Evolutionary conservation across 148 eudicot genomes (phyloP), one percentile per base, ranked within the genome.

Genomic region (Salicornia ramosissima): DNA sequence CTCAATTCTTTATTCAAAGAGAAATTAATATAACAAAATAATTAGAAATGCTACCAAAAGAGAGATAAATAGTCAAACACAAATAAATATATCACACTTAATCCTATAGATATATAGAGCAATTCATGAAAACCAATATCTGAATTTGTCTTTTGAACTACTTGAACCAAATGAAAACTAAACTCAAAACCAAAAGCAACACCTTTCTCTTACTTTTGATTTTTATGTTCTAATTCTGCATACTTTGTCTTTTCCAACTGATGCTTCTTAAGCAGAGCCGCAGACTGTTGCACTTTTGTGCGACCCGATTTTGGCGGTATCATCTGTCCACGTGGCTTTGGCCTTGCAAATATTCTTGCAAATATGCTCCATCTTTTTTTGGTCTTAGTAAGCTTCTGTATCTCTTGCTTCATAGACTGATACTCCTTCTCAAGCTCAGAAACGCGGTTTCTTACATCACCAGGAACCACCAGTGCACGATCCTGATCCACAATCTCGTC

Each of bases 381-480:
- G 2, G 77, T 80, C 70, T 77, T 86, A 3, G 77, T 77, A n/a
- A 88, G 65, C 67, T 76, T 86, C 49, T 82, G 84, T 21, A 88
- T 69, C 56, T 88, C 94, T 61, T 78, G 71, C 53, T 82, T 88
- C 82, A 88, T 86, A 51, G 60, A 72, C 26, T 74, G 55, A 50
- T 90, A 88, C 70, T 86, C 94, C 68, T 81, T 88, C 55, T 88
- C 88, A 18, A 88, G 84, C 71, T 86, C 94, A n/a, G 76, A 57
- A 65, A 88, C 84, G 15, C 86, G 90, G 9, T 81, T 87, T 49
- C 80, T 83, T 15, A 88, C 75, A 21, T 86, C 84, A 26, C 79
- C 86, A 4, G 70, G 77, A 42, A 49, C 71, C 69, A 62, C 70
- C 28, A 75, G 24, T 2, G 79, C 75, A 60, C 82, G 72, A 2